Evolutionary conservation across 352 stramenopile species (phyloP), one percentile per base, ranked within the genome.

Genomic region (Phytophthora lateralis): DNA sequence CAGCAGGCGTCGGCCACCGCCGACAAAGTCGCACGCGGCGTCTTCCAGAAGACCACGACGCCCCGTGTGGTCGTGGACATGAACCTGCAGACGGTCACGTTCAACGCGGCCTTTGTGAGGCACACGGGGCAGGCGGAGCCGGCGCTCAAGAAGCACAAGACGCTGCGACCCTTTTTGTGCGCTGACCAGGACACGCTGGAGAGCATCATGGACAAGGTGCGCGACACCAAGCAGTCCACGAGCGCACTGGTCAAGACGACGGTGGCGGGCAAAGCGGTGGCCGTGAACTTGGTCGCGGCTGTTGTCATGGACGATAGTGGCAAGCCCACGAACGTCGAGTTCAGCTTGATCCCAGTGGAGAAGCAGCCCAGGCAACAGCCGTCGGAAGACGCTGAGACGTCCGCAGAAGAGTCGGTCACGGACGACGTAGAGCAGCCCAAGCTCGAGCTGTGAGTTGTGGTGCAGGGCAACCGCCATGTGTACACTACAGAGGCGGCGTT

Each of bases 41-140:
- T 66, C 45, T 91, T 91, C 62, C 75, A 87, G 50, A 76, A 85
- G 62, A 82, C 79, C 38, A 81, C 75, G 21, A 91, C 76, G 26
- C 75, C 82, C 0, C 76, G 78, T 15, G 63, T 91, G 3, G 65
- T 91, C 6, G 62, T 89, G 32, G 77, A 87, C 29, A 59, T 88
- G 48, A 66, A 82, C 50, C 42, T 89, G 55, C 77, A 88, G 66
- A 76, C 74, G 2, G 55, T 91, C 2, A 76, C 72, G 26, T 75
- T 84, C 43, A 91, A 91, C 68, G 46, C n/a, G 2, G 76, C 82
- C n/a, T 91, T 91, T 35, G 62, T 80, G 21, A 63, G 76, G 46
- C 65, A 71, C 68, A 74, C 79, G 1, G 78, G 79, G 0, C 60
- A 85, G 43, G 65, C 68, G 5, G 75, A 87, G 41, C 60, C 74